Conservation (phyloP, 805 yeast species). For the Saccharomyces jurei region DNA sequence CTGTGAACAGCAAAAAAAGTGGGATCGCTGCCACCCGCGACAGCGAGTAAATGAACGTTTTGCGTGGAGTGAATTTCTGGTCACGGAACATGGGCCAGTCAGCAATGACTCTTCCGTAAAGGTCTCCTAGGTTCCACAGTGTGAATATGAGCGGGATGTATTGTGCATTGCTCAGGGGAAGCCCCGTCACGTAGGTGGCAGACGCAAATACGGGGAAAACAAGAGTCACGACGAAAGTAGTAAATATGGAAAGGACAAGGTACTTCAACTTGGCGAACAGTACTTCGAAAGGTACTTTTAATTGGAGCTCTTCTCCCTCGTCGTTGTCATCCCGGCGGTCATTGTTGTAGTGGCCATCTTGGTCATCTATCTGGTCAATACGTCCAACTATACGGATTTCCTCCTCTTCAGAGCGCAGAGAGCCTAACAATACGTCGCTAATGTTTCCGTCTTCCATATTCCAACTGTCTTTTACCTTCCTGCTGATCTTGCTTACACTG, state of each 20-base stretch:
- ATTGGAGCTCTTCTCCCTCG: constrained; percentile 17
- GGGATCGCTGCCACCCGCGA: constrained; percentile 58
- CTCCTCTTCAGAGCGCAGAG: not conserved
- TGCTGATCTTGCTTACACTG: constrained; percentile 19
- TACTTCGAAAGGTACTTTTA: constrained; percentile 49
- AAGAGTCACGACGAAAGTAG: constrained; percentile 66
- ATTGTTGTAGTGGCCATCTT: not conserved
- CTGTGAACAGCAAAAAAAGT: constrained; percentile 55
- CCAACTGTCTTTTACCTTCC: constrained; percentile 4
- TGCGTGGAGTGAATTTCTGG: constrained; percentile 17
- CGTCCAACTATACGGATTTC: not conserved
- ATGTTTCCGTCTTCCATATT: not conserved
- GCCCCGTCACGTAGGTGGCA: constrained; percentile 40
- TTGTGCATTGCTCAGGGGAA: constrained; percentile 30
- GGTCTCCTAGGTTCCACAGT: constrained; percentile 86
- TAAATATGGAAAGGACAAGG: constrained; percentile 62
- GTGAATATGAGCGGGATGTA: constrained; percentile 73
- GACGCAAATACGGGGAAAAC: constrained; percentile 86
- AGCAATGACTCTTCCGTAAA: constrained; percentile 68
- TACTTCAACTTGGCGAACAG: constrained; percentile 56
- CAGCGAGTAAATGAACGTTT: constrained; percentile 47
- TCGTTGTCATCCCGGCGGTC: constrained; percentile 1
- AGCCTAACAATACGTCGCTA: not conserved
- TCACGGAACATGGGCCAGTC: constrained; percentile 27
- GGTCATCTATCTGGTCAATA: not conserved